Evolutionary conservation across 1,284 basidiomycete genomes (phyloP).

Genomic region (Rhodotorula sp.): DNA sequence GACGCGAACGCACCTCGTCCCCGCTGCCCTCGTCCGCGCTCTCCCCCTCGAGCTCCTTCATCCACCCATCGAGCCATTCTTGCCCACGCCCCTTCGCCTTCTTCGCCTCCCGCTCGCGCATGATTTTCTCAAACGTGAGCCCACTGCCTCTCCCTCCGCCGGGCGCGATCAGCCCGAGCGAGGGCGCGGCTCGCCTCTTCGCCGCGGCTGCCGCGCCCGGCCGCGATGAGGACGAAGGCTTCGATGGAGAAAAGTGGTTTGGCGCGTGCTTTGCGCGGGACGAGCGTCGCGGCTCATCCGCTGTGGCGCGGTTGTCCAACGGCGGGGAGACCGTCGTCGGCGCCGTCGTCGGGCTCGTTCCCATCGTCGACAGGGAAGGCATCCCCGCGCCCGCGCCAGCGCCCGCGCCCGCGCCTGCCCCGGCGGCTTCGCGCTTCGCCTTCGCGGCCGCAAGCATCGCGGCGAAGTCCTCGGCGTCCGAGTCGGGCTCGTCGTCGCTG

Average conservation of each 20-base stretch:
- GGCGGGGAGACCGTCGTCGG: slow-evolving; percentile 19
- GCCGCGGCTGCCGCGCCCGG: too few relatives aligned
- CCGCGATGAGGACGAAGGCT: not conserved
- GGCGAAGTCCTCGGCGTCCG: slow-evolving; percentile 16
- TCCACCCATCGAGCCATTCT: slow-evolving; percentile 1
- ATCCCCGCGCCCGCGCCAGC: not conserved
- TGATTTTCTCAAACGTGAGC: slow-evolving; percentile 8
- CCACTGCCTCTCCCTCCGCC: not conserved
- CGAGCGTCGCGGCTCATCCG: slow-evolving; percentile 4
- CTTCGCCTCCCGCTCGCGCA: slow-evolving; percentile 5
- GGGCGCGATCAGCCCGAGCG: not conserved
- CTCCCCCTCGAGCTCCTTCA: not conserved
- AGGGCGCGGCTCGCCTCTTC: not conserved
- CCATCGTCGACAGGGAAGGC: not conserved
- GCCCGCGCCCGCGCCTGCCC: not conserved
- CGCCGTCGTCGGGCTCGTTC: slow-evolving; percentile 15
- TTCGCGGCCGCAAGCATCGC: slow-evolving; percentile 7
- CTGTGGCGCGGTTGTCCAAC: not conserved
- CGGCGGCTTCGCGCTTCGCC: slow-evolving; percentile 9
- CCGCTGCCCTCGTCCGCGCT: not conserved
- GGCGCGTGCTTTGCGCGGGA: slow-evolving; percentile 2
- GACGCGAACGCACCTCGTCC: not conserved
- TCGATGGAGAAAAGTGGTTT: slow-evolving; percentile 1
- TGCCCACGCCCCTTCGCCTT: slow-evolving; percentile 5
- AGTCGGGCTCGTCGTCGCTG: not conserved